Conservation (phyloP, 2,329 filamentous ascomycete genomes). For the Fusarium anguioides region DNA sequence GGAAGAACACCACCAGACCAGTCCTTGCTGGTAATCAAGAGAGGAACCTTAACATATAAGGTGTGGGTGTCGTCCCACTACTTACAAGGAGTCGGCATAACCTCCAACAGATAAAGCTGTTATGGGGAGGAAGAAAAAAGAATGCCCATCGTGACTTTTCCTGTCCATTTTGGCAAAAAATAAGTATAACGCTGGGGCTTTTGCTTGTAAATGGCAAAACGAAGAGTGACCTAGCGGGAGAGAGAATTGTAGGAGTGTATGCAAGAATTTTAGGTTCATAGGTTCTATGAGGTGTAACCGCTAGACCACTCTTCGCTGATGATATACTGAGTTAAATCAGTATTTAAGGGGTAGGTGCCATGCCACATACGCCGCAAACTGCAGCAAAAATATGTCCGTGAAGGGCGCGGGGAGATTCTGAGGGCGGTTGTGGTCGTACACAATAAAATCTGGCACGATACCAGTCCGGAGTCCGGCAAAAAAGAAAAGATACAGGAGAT, state of each 20-base stretch:
- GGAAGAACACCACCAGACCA: not conserved
- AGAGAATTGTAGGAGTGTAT: too few species aligned
- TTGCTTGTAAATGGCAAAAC: not conserved
- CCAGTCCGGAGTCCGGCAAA: conserved; percentile 77
- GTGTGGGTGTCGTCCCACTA: conserved; percentile 33
- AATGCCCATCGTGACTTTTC: too few species aligned
- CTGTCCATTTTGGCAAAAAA: too few species aligned
- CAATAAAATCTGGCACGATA: conserved; percentile 72
- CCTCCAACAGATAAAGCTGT: too few species aligned
- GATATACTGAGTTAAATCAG: too few species aligned
- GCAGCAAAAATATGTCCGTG: too few species aligned
- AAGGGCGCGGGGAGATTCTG: conserved; percentile 39
- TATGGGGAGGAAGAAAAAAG: too few species aligned
- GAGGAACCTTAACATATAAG: not conserved
- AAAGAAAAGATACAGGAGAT: too few species aligned
- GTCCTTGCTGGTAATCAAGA: not conserved
- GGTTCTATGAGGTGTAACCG: not conserved
- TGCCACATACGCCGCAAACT: too few species aligned
- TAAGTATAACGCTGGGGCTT: not conserved
- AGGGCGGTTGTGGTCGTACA: conserved; percentile 50
- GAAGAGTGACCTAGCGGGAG: not conserved
- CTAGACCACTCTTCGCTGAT: not conserved
- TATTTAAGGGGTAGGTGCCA: too few species aligned
- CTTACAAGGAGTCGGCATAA: conserved; percentile 75
- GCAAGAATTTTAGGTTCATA: too few species aligned